Percentiles rank a stretch among this genome's conserved stretches.
These are phyloP conservation scores for Rhodosporidiobolus odoratus DNA, from an alignment of 768 basidiomycete species.

Conservation along the genomic window DNA sequence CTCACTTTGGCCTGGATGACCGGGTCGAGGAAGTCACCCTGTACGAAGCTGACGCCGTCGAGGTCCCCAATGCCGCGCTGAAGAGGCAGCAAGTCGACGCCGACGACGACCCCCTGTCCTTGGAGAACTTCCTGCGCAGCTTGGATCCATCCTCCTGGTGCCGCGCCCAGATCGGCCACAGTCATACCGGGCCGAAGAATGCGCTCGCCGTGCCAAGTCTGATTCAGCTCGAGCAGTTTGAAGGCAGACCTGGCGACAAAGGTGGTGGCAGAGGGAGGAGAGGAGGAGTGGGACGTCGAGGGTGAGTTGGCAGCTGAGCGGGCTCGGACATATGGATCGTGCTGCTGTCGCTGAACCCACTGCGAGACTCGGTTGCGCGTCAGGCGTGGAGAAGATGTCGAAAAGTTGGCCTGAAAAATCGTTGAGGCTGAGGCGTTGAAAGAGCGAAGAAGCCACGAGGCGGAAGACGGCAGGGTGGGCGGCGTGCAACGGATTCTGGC, in stretches of 20 bases:
- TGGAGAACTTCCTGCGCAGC: conserved; percentile 65
- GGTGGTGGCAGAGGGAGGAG: conserved; percentile 29
- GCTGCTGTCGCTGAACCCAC: conserved; percentile 46
- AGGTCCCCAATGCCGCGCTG: conserved; percentile 51
- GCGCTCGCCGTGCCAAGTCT: conserved; percentile 46
- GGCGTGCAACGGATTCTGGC: not conserved
- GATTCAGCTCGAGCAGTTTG: conserved; percentile 78
- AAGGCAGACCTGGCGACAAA: conserved; percentile 86
- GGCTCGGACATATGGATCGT: conserved; percentile 47
- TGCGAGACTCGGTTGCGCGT: not conserved
- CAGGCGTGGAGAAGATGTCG: not conserved
- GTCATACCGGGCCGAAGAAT: conserved; percentile 48
- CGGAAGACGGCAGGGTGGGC: not conserved
- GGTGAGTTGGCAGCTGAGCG: conserved; percentile 29
- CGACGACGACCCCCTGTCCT: conserved; percentile 55
- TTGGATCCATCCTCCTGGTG: conserved; percentile 93
- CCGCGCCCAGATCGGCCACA: conserved; percentile 83
- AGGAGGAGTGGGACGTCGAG: not conserved
- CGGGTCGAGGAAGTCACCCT: conserved; percentile 69
- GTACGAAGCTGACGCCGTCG: conserved; percentile 65
- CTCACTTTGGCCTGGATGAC: conserved; percentile 53
- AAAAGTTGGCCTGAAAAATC: not conserved
- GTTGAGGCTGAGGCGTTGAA: not conserved
- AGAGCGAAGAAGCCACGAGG: not conserved
- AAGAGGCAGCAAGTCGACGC: conserved; percentile 74